These are phyloP conservation scores for Nakazawaea holstii DNA, from an alignment of 805 yeast species.

Conservation along the genomic window DNA sequence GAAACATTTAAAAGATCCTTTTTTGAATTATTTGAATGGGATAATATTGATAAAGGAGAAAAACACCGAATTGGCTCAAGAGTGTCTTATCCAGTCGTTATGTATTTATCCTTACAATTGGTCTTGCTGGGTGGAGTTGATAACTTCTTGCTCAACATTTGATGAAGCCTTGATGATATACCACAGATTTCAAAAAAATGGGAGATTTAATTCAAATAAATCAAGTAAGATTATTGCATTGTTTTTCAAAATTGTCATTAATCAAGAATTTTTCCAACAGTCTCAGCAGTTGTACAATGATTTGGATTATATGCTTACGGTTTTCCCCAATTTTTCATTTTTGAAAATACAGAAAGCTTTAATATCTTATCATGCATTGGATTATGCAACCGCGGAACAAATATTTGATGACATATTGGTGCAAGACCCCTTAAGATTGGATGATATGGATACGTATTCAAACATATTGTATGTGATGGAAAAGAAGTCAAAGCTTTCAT, in stretches of 20 bases:
- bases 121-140: slow-evolving; percentile 88
- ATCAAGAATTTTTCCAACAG: slow-evolving; percentile 77
- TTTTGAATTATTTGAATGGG: slow-evolving; percentile 70
- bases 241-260: slow-evolving; percentile 60
- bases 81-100: slow-evolving; percentile 55
- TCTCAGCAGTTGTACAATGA: slow-evolving; percentile 44
- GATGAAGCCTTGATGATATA: slow-evolving; percentile 50
- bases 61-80: slow-evolving; percentile 55
- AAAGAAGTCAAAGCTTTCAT: slow-evolving; percentile 76
- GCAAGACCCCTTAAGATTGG: slow-evolving; percentile 80
- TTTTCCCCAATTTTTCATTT: slow-evolving; percentile 72
- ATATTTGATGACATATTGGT: slow-evolving; percentile 70
- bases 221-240: slow-evolving; percentile 25
- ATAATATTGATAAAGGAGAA: slow-evolving; percentile 58
- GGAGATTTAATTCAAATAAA: slow-evolving; percentile 24
- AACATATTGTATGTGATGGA: slow-evolving; percentile 93
- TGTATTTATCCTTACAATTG: slow-evolving; percentile 78
- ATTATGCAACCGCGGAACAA: slow-evolving; percentile 73
- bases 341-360: slow-evolving; percentile 79
- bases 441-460: slow-evolving; percentile 91
- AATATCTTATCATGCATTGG: slow-evolving; percentile 77
- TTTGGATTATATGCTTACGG: slow-evolving; percentile 39
- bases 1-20: slow-evolving; percentile 38
- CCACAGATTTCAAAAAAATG: slow-evolving; percentile 30
- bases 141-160: slow-evolving; percentile 51